Evolutionary conservation across 208 protist genomes (phyloP).

Genomic region (Crithidia thermophila): DNA sequence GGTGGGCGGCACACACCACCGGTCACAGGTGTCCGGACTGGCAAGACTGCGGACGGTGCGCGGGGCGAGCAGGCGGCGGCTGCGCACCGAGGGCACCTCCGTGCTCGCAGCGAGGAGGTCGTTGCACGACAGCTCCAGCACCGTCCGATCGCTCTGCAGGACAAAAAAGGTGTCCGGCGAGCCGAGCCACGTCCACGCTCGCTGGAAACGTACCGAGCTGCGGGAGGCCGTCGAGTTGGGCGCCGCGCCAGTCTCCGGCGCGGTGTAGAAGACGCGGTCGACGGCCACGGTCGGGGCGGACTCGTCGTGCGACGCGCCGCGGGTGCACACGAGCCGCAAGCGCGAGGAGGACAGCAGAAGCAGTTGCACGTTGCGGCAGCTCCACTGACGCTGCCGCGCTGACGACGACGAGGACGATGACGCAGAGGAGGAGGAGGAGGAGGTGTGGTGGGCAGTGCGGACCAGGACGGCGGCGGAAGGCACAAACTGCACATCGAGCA

Average conservation of each 20-base stretch:
- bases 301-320: neutral
- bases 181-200: slow-evolving; percentile 45
- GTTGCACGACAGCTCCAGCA: slow-evolving; percentile 42
- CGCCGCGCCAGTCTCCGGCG: neutral
- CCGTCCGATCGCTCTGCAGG: slow-evolving; percentile 34
- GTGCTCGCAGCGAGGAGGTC: slow-evolving; percentile 33
- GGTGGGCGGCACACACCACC: slow-evolving; percentile 10
- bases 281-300: slow-evolving; percentile 5
- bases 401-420: no score
- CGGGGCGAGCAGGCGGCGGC: slow-evolving; percentile 22
- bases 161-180: slow-evolving; percentile 41
- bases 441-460: slow-evolving; percentile 1
- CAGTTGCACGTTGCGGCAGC: slow-evolving; percentile 28
- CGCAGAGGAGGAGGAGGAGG: neutral
- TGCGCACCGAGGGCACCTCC: slow-evolving; percentile 43
- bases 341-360: slow-evolving; percentile 29
- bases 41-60: neutral
- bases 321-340: slow-evolving; percentile 22
- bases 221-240: neutral
- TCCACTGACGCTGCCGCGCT: neutral
- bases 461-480: slow-evolving; percentile 26
- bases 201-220: slow-evolving; percentile 25
- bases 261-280: slow-evolving; percentile 34
- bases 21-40: neutral
- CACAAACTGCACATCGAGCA: slow-evolving; percentile 35